A percentile compares a stretch with the other conserved stretches of the same genome.
Conservation (phyloP, 441 rosid species). For the Populus hybrid region DNA sequence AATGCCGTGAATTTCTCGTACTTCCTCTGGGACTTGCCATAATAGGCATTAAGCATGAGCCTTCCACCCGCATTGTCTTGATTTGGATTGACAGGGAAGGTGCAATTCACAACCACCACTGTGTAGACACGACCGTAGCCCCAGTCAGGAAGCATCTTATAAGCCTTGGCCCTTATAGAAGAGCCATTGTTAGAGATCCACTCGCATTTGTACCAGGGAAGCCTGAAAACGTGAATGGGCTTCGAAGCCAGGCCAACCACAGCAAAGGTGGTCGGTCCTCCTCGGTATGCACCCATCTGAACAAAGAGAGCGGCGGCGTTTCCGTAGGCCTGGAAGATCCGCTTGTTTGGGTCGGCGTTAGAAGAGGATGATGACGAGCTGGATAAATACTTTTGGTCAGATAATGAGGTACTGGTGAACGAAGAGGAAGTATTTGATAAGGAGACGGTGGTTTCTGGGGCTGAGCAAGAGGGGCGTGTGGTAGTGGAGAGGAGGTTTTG, state of each 20-base stretch:
- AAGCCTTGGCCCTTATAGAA: conserved; percentile 54
- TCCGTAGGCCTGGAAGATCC: conserved; percentile 64
- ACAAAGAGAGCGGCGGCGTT: conserved; percentile 80
- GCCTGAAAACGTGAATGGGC: conserved; percentile 61
- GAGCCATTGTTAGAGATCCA: conserved; percentile 65
- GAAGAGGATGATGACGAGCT: conserved; percentile 6
- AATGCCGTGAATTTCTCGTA: conserved; percentile 53
- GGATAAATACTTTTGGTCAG: conserved; percentile 29
- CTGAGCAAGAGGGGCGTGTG: conserved; percentile 38
- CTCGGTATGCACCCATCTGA: conserved; percentile 78
- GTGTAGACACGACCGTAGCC: conserved; percentile 89
- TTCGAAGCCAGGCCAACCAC: conserved; percentile 83
- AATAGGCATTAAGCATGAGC: conserved; percentile 62
- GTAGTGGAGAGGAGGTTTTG: conserved; percentile 59
- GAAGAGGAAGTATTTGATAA: conserved; percentile 12
- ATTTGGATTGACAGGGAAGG: conserved; percentile 56
- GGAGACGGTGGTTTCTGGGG: conserved; percentile 19
- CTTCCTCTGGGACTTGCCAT: conserved; percentile 42
- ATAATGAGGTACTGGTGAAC: conserved; percentile 6
- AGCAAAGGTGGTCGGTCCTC: conserved; percentile 62
- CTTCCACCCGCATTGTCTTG: conserved; percentile 60
- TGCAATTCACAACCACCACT: conserved; percentile 75
- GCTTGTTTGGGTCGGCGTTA: conserved; percentile 50
- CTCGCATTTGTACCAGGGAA: conserved; percentile 78
- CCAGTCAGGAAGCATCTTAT: conserved; percentile 79